Evolutionary conservation across 2,329 filamentous ascomycete species (phyloP).

Genomic region (Cryphonectria parasitica): DNA sequence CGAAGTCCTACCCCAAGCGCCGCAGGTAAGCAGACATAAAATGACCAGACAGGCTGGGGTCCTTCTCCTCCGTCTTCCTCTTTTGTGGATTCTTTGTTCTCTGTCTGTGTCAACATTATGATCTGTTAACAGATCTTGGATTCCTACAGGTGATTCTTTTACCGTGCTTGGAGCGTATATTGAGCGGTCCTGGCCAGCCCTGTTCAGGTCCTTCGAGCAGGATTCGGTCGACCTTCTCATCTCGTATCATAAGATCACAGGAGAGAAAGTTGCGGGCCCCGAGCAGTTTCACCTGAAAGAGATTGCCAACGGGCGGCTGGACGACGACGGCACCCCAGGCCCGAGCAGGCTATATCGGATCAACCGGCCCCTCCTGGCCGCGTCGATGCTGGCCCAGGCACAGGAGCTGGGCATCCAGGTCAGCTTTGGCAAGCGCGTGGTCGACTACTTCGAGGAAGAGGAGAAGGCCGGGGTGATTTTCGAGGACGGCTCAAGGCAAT

Average conservation of each 20-base stretch:
- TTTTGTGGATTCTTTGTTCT: neutral
- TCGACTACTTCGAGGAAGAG: conserved; percentile 27
- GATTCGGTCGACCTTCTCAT: conserved; percentile 29
- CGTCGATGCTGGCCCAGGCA: conserved; percentile 31
- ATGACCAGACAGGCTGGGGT: no score
- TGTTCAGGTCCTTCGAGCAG: conserved; percentile 13
- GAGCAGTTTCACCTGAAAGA: conserved; percentile 28
- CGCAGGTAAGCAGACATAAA: conserved; percentile 10
- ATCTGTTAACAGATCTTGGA: neutral
- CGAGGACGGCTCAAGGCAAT: conserved; percentile 31
- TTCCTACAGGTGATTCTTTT: conserved; percentile 33
- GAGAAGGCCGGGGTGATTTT: conserved; percentile 14
- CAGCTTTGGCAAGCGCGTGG: conserved; percentile 30
- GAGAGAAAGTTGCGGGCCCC: conserved; percentile 31
- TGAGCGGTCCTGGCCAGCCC: conserved; percentile 30
- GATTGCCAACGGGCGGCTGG: neutral
- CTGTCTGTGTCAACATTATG: no score
- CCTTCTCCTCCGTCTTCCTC: neutral
- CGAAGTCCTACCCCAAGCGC: conserved; percentile 13
- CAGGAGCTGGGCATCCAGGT: conserved; percentile 30
- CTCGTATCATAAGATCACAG: conserved; percentile 33
- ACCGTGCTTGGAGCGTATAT: conserved; percentile 29
- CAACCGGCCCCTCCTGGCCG: conserved; percentile 31
- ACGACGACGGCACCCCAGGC: conserved; percentile 15
- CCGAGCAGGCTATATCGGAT: conserved; percentile 1